Evolutionary conservation across 345 rosid species (phyloP).

Genomic region (Iberis pinnata): DNA sequence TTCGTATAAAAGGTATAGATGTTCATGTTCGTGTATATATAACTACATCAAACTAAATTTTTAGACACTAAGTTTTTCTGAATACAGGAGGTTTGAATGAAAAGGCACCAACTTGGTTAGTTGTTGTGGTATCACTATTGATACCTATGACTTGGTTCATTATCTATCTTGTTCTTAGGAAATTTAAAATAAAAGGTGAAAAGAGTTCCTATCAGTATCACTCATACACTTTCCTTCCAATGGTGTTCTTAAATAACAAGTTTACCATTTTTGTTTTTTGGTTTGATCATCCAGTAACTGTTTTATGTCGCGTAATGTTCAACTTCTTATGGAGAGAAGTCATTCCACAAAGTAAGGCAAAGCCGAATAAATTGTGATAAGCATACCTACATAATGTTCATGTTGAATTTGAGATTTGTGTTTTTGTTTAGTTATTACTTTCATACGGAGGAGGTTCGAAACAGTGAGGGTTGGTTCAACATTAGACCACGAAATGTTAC

Average conservation of each 20-base stretch:
- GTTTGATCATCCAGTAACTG: conserved; percentile 17
- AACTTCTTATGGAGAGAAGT: conserved; percentile 3
- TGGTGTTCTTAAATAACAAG: conserved; percentile 3
- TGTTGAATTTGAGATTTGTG: not conserved
- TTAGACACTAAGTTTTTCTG: not conserved
- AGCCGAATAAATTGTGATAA: not conserved
- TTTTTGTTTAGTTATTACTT: conserved; percentile 12
- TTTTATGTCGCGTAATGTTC: conserved; percentile 9
- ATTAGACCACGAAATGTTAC: conserved; percentile 24
- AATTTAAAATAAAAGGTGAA: conserved; percentile 20
- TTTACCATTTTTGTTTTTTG: not conserved
- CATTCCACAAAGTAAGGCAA: conserved; percentile 26
- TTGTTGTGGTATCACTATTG: conserved; percentile 20
- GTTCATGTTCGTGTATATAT: no score
- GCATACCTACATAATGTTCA: not conserved
- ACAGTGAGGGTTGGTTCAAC: conserved; percentile 16
- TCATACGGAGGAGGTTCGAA: conserved; percentile 11
- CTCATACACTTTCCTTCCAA: not conserved
- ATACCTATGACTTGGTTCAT: conserved; percentile 16
- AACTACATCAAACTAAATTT: not conserved
- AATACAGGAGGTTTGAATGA: conserved; percentile 1
- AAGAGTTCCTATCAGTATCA: not conserved
- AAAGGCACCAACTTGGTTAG: conserved; percentile 22
- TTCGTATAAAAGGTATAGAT: conserved; percentile 10
- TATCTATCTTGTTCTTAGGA: conserved; percentile 19